These are phyloP conservation scores for Botrytis squamosa DNA, from an alignment of 2,329 filamentous ascomycete genomes.

Conservation along the genomic window DNA sequence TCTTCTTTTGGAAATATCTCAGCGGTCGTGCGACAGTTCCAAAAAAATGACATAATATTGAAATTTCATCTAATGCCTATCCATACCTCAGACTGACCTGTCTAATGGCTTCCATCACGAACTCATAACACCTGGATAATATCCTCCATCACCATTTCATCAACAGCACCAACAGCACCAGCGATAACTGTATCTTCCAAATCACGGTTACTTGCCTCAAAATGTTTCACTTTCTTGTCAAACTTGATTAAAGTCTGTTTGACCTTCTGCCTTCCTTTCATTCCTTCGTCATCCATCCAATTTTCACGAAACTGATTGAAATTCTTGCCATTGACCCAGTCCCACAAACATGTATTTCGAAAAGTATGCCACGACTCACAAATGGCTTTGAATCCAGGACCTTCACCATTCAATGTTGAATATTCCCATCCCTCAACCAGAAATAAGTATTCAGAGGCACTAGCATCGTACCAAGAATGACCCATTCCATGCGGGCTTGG, in stretches of 20 bases:
- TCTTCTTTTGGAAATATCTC: not conserved
- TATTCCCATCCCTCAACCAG: not conserved
- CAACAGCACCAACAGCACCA: not conserved
- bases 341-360: not conserved
- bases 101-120: not conserved
- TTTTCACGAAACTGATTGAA: not conserved
- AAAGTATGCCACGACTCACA: conserved; percentile 7
- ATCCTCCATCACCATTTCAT: not conserved
- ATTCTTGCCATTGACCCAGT: not conserved
- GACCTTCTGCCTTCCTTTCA: not conserved
- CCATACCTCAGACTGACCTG: not conserved
- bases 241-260: not conserved
- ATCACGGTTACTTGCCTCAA: not conserved
- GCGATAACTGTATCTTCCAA: no score
- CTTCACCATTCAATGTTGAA: not conserved
- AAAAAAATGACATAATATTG: not conserved
- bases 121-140: not conserved
- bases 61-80: not conserved
- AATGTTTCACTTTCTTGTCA: not conserved
- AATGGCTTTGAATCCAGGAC: not conserved
- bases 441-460: not conserved
- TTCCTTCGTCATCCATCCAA: not conserved
- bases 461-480: not conserved
- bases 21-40: not conserved
- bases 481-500: not conserved